Conservation (phyloP, 2,329 filamentous ascomycete species). For the Exophiala xenobiotica region DNA sequence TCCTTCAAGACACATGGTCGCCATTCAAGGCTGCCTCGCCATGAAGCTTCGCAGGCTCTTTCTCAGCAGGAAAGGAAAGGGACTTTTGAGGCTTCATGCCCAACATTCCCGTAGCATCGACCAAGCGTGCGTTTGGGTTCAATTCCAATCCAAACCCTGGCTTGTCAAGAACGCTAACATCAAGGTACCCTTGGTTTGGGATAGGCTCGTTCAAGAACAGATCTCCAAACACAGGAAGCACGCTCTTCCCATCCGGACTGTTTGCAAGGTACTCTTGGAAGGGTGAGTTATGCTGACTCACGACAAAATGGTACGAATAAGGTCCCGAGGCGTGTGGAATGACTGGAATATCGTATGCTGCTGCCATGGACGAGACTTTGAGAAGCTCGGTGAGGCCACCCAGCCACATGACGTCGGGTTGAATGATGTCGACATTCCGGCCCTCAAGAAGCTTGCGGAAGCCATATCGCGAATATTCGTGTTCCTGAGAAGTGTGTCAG, state of each 20-base stretch:
- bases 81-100: constrained; percentile 59
- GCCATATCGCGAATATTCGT: constrained; percentile 90
- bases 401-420: constrained; percentile 97
- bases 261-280: constrained; percentile 97
- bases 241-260: constrained; percentile 84
- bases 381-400: constrained; percentile 89
- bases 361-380: constrained; percentile 82
- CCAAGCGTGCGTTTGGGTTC: constrained; percentile 76
- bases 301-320: constrained; percentile 94
- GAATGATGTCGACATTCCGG: constrained; percentile 88
- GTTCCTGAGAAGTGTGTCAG: constrained; percentile 55
- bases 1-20: not conserved
- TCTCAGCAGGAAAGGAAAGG: constrained; percentile 38
- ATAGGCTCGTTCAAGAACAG: constrained; percentile 90
- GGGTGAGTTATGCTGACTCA: constrained; percentile 87
- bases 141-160: constrained; percentile 88
- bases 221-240: constrained; percentile 88
- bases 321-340: constrained; percentile 93
- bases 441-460: constrained; percentile 93
- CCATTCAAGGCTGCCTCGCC: not conserved
- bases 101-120: constrained; percentile 71
- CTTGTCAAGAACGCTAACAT: constrained; percentile 76
- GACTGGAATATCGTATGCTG: constrained; percentile 90
- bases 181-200: constrained; percentile 76
- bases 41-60: constrained; percentile 4